These are phyloP conservation scores for Kazachstania psychrophila DNA, from an alignment of 805 yeast genomes.

Conservation along the genomic window DNA sequence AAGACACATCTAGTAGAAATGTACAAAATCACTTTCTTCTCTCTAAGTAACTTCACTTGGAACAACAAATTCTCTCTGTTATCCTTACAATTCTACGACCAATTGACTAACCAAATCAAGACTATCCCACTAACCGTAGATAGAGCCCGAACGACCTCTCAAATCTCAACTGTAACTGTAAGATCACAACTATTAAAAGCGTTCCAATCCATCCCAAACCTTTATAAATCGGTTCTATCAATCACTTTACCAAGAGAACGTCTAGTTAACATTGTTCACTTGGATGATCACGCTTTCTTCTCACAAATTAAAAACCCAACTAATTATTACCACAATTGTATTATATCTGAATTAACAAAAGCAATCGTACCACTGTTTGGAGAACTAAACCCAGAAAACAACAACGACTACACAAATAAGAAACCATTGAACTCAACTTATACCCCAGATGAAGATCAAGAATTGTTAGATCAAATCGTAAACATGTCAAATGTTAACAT, in stretches of 20 bases:
- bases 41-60: slow-evolving; percentile 7
- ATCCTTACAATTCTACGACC: slow-evolving; percentile 12
- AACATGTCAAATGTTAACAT: slow-evolving; percentile 6
- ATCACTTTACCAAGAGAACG: slow-evolving; percentile 9
- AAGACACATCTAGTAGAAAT: slow-evolving; percentile 8
- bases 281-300: slow-evolving; percentile 7
- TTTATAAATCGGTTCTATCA: slow-evolving; percentile 8
- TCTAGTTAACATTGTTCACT: slow-evolving; percentile 5
- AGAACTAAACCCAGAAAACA: not conserved
- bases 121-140: slow-evolving; percentile 8
- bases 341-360: slow-evolving; percentile 5
- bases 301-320: slow-evolving; percentile 1
- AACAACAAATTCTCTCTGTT: slow-evolving; percentile 5
- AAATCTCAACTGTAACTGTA: slow-evolving; percentile 1
- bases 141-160: not conserved
- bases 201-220: slow-evolving; percentile 4
- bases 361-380: slow-evolving; percentile 12
- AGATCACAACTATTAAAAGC: slow-evolving; percentile 9
- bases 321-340: slow-evolving; percentile 11
- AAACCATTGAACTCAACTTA: not conserved
- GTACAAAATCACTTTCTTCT: slow-evolving; percentile 9
- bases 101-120: slow-evolving; percentile 1
- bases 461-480: slow-evolving; percentile 7
- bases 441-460: not conserved
- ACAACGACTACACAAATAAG: not conserved